Evolutionary conservation across 2,329 filamentous ascomycete species (phyloP).

Genomic region (Nothophaeocryptopus gaeumannii): DNA sequence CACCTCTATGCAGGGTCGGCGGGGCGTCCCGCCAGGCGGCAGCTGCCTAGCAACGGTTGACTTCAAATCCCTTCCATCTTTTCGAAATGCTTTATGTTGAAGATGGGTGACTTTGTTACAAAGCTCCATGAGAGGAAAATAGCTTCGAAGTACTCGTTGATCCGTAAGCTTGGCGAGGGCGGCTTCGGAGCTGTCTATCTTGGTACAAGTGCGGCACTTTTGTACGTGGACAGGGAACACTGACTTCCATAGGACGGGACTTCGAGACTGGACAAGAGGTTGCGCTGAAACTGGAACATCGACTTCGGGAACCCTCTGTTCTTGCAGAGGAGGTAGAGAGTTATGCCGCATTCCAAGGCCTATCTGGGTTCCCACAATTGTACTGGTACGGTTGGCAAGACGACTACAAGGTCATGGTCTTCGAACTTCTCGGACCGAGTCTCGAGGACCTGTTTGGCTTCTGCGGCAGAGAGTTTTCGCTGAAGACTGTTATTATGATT

Average conservation of each 20-base stretch:
- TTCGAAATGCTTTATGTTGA: constrained; percentile 1
- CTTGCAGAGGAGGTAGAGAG: constrained; percentile 20
- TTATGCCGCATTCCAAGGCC: constrained; percentile 15
- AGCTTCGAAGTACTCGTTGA: not conserved
- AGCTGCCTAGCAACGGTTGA: constrained; percentile 1
- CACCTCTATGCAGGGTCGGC: not conserved
- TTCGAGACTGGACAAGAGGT: constrained; percentile 5
- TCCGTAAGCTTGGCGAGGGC: constrained; percentile 9
- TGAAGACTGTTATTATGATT: constrained; percentile 16
- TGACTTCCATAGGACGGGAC: constrained; percentile 6
- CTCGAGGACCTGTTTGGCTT: constrained; percentile 25
- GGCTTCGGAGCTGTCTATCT: constrained; percentile 7
- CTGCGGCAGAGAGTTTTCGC: constrained; percentile 11
- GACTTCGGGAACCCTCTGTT: not conserved
- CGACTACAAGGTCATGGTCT: constrained; percentile 25
- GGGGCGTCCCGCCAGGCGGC: not conserved
- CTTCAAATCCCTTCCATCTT: not conserved
- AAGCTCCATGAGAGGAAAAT: constrained; percentile 1
- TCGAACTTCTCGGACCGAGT: constrained; percentile 25
- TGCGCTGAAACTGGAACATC: constrained; percentile 9
- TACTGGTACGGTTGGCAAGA: constrained; percentile 23
- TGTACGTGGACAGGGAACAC: not conserved
- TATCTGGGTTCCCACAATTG: constrained; percentile 19
- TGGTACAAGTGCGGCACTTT: constrained; percentile 2
- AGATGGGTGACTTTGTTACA: constrained; percentile 1